Evolutionary conservation across 1,284 basidiomycete genomes (phyloP).

Genomic region (Vanrija humicola): DNA sequence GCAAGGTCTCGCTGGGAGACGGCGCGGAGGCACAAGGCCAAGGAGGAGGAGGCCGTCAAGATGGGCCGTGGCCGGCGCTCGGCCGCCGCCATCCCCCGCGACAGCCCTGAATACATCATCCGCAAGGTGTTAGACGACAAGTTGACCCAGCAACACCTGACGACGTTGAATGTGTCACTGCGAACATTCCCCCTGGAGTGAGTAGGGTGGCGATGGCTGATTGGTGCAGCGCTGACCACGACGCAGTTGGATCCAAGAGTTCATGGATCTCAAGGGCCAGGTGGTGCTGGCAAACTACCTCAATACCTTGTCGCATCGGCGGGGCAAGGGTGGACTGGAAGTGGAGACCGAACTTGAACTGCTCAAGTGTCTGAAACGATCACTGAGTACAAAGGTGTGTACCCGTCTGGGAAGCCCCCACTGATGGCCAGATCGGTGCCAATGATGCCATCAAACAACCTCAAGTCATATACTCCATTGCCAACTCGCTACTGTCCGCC

Average conservation of each 20-base stretch:
- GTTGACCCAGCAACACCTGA: slow-evolving; percentile 33
- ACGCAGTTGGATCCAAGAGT: slow-evolving; percentile 73
- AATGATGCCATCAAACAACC: slow-evolving; percentile 74
- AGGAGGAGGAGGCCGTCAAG: slow-evolving; percentile 55
- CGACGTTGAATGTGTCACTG: slow-evolving; percentile 49
- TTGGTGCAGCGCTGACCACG: neutral
- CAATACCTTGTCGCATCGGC: slow-evolving; percentile 51
- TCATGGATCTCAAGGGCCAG: slow-evolving; percentile 72
- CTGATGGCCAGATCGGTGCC: slow-evolving; percentile 59
- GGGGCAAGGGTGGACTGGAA: slow-evolving; percentile 66
- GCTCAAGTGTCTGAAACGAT: slow-evolving; percentile 79
- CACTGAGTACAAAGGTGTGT: slow-evolving; percentile 72
- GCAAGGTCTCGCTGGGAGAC: slow-evolving; percentile 68
- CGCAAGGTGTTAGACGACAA: slow-evolving; percentile 36
- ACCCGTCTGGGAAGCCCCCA: neutral
- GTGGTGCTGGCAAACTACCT: slow-evolving; percentile 80
- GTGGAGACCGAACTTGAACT: slow-evolving; percentile 78
- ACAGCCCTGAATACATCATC: slow-evolving; percentile 65
- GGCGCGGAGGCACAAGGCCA: slow-evolving; percentile 58
- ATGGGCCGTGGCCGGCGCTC: slow-evolving; percentile 52
- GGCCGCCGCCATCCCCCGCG: slow-evolving; percentile 51
- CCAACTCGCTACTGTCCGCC: slow-evolving; percentile 78
- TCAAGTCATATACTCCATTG: slow-evolving; percentile 74
- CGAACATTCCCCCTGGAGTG: slow-evolving; percentile 76
- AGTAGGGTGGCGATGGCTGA: slow-evolving; percentile 29